Base-by-base conservation (phyloP, 169 alveolate species). In the Pseudocohnilembus persalinus region DNA sequence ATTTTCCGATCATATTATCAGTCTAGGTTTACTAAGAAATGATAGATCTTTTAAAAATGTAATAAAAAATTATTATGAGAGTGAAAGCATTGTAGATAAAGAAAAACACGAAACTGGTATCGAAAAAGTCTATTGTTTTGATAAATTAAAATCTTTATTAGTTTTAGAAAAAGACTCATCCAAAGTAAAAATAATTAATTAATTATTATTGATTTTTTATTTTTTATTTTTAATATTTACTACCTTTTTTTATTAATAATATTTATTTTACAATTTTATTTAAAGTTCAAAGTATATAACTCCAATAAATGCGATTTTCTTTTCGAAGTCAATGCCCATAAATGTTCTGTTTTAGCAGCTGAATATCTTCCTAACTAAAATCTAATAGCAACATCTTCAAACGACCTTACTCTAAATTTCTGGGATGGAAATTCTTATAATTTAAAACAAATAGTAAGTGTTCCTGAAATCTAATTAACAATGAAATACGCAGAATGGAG, bases 41-140 rank as follows among this genome's bases (percentile, higher is more conserved):
- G 95, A 93, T 63, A 88, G 91, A 75, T 88, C 93, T 75, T 93
- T 93, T 68, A 92, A 90, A 33, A 92, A 91, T 86, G 97, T 93
- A 11, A 93, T 93, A 29, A 91, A 92, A 87, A 91, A 88, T 88
- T 93, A 93, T 88, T 92, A 86, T 86, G 91, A 91, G 75, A 91
- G 95, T 87, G 92, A 92, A n/a, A 35, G 76, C 6, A 88, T 92
- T 1, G 92, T 85, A 82, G 97, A 93, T 76, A 90, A 88, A 29
- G 83, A 90, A 83, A 93, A 93, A 83, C 97, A 93, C 89, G 97
- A 93, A 79, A 91, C 93, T n/a, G 95, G 88, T 74, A 91, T 93
- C 20, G 91, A 93, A 65, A 91, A 92, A 84, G 85, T 93, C 31
- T 92, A 89, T 88, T 93, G 85, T 82, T 91, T 93, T 68, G 95